Evolutionary conservation across 352 stramenopile genomes (phyloP).

Genomic region (Globisporangium rhizosaccharum): DNA sequence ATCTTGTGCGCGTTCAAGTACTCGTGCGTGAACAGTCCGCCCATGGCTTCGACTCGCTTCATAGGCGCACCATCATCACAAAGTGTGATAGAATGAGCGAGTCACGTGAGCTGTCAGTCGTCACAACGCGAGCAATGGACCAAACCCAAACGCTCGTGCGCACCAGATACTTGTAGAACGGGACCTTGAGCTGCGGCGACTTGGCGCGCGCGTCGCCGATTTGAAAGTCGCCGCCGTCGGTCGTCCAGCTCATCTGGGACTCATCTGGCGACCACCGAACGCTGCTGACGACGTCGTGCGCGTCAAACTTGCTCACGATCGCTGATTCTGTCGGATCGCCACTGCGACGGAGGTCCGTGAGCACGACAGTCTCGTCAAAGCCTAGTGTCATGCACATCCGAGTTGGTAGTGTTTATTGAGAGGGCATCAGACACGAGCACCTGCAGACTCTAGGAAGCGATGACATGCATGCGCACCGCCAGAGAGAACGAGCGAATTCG

Average conservation of each 20-base stretch:
- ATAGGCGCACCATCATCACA: not conserved
- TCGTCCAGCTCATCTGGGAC: slow-evolving; percentile 71
- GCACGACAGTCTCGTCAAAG: slow-evolving; percentile 77
- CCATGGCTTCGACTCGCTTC: slow-evolving; percentile 34
- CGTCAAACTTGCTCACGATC: slow-evolving; percentile 58
- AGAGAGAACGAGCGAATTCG: slow-evolving; percentile 29
- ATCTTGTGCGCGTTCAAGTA: slow-evolving; percentile 49
- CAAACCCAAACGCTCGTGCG: not conserved
- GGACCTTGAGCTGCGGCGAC: slow-evolving; percentile 29
- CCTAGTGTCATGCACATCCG: slow-evolving; percentile 19
- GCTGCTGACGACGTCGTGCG: slow-evolving; percentile 76
- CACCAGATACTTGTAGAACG: slow-evolving; percentile 29
- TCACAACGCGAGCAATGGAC: not conserved
- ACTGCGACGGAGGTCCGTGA: slow-evolving; percentile 49
- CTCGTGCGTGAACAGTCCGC: slow-evolving; percentile 70
- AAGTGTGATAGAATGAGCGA: too few relatives aligned
- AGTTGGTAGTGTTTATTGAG: not conserved
- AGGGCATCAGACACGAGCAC: not conserved
- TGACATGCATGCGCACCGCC: slow-evolving; percentile 20
- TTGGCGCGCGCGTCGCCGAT: slow-evolving; percentile 42
- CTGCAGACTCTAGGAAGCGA: too few relatives aligned
- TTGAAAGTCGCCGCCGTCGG: slow-evolving; percentile 73
- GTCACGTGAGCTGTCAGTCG: not conserved
- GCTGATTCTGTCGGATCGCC: slow-evolving; percentile 28
- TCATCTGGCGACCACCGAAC: slow-evolving; percentile 53